Conservation (phyloP, 495 filamentous ascomycete species). For the Sabuloglossum arenarium region DNA sequence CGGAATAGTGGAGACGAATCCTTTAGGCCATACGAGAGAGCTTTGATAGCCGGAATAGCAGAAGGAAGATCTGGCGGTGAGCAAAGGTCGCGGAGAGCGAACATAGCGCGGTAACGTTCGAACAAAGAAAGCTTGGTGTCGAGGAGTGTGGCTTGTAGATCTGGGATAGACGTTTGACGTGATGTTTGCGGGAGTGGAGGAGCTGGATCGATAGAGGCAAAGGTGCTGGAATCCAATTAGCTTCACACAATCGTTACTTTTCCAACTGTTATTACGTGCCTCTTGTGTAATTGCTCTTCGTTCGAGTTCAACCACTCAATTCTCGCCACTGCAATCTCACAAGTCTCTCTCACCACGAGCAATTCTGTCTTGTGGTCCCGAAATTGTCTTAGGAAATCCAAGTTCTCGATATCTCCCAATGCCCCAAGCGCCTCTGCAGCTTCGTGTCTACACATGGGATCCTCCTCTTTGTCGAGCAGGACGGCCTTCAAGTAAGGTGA, state of each 20-base stretch:
- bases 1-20: constrained; percentile 89
- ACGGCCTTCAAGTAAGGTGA: constrained; percentile 52
- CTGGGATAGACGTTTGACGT: constrained; percentile 39
- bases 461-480: constrained; percentile 58
- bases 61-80: constrained; percentile 82
- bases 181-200: constrained; percentile 54
- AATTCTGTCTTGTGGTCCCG: constrained; percentile 49
- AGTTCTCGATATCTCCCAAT: constrained; percentile 47
- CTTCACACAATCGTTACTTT: neutral
- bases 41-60: constrained; percentile 60
- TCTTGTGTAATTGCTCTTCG: constrained; percentile 49
- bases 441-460: constrained; percentile 91
- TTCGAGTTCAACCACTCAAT: constrained; percentile 83
- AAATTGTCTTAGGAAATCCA: constrained; percentile 49
- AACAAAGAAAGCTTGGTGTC: constrained; percentile 67
- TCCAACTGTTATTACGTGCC: constrained; percentile 27
- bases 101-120: constrained; percentile 92
- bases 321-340: constrained; percentile 83
- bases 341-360: constrained; percentile 79
- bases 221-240: constrained; percentile 37
- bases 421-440: constrained; percentile 90
- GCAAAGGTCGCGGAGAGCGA: constrained; percentile 78
- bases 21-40: constrained; percentile 66
- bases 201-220: constrained; percentile 87
- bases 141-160: constrained; percentile 54